A percentile compares a stretch with the other conserved stretches of the same genome.
Evolutionary conservation across 257 asterid genomes (phyloP).

Genomic region (Jacaranda mimosifolia): DNA sequence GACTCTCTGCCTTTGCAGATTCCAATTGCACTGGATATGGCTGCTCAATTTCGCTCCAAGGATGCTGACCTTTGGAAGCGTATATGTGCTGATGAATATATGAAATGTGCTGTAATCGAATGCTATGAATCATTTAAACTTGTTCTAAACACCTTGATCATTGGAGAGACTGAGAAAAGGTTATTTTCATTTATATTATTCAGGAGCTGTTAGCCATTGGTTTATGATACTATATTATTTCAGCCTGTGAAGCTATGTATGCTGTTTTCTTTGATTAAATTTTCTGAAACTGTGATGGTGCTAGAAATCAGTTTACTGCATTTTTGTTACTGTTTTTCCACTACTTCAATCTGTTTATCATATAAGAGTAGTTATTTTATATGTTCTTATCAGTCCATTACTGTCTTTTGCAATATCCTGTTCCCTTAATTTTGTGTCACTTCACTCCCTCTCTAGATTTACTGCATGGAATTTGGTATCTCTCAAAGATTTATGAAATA

Average conservation of each 20-base stretch:
- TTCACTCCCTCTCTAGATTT: no score
- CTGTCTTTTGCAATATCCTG: no score
- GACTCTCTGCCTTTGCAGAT: constrained; percentile 68
- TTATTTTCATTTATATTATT: constrained; percentile 36
- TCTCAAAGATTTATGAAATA: no score
- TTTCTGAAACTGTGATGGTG: no score
- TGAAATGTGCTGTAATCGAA: constrained; percentile 96
- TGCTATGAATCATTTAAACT: constrained; percentile 94
- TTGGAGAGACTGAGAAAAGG: constrained; percentile 95
- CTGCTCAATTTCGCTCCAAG: constrained; percentile 87
- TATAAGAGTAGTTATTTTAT: no score
- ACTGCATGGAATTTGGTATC: no score
- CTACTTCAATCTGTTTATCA: no score
- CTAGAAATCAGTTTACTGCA: no score
- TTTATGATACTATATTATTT: constrained; percentile 18
- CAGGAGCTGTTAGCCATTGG: constrained; percentile 20
- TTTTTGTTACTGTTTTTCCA: no score
- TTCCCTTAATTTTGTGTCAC: no score
- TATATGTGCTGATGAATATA: constrained; percentile 85
- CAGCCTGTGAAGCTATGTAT: constrained; percentile 20
- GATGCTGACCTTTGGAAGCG: constrained; percentile 97
- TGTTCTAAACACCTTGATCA: constrained; percentile 74
- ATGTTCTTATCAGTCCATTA: no score
- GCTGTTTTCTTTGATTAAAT: neutral
- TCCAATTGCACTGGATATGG: constrained; percentile 96